These are phyloP conservation scores for Neofusicoccum umdonicola DNA, from an alignment of 2,329 filamentous ascomycete species.

Conservation along the genomic window DNA sequence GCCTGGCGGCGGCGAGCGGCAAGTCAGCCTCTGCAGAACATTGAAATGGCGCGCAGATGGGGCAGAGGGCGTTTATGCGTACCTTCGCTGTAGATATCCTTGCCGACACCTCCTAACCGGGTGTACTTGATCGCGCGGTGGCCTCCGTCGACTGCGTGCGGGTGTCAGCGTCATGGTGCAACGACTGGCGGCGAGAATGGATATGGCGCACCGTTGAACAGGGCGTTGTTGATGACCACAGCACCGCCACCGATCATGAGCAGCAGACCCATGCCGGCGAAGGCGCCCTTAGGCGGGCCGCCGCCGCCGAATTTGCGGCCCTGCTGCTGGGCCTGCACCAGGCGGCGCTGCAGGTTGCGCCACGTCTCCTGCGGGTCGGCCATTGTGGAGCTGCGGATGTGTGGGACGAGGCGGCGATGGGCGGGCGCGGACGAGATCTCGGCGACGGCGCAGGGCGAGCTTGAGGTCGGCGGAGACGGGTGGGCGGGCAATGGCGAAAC, in stretches of 20 bases:
- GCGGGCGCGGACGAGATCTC: not conserved
- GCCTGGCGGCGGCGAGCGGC: slow-evolving; percentile 50
- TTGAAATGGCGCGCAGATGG: not conserved
- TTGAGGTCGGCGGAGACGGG: not conserved
- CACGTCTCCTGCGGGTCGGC: slow-evolving; percentile 64
- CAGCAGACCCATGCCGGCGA: slow-evolving; percentile 54
- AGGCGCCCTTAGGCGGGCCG: slow-evolving; percentile 49
- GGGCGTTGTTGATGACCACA: slow-evolving; percentile 59
- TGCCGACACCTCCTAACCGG: slow-evolving; percentile 85
- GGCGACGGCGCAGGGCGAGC: not conserved
- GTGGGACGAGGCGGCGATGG: not conserved
- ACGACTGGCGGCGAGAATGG: slow-evolving; percentile 10
- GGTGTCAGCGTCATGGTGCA: slow-evolving; percentile 18
- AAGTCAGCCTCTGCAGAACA: too few species aligned
- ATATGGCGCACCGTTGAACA: slow-evolving; percentile 61
- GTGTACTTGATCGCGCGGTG: slow-evolving; percentile 99
- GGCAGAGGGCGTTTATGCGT: slow-evolving; percentile 16
- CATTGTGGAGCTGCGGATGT: not conserved
- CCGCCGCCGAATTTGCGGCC: slow-evolving; percentile 38
- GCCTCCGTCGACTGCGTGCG: slow-evolving; percentile 78
- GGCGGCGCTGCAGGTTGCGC: slow-evolving; percentile 62
- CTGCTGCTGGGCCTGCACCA: slow-evolving; percentile 49
- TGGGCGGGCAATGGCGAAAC: slow-evolving; percentile 1
- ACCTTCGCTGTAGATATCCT: slow-evolving; percentile 97
- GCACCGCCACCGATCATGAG: slow-evolving; percentile 55